Evolutionary conservation across 139 green algal genomes (phyloP).

Genomic region (Trebouxia sp.): DNA sequence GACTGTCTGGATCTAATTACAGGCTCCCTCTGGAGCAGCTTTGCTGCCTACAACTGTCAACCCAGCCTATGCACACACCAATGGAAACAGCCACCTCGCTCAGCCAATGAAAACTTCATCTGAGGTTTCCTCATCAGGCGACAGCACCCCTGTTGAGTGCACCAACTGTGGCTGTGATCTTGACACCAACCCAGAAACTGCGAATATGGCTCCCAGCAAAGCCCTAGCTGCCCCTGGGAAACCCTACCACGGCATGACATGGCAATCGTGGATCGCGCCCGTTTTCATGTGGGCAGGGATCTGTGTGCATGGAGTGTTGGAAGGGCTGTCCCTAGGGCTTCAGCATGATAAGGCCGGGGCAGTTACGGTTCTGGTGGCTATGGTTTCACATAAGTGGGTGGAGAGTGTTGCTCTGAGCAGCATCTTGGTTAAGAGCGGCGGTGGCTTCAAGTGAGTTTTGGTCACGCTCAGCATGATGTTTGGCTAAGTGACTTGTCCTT

Average conservation of each 20-base stretch:
- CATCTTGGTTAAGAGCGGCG: background rate
- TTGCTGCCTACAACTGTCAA: background rate
- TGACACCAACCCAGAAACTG: conserved; percentile 1
- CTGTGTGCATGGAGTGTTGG: conserved; percentile 23
- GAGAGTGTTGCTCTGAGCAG: conserved; percentile 29
- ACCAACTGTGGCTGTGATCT: conserved; percentile 22
- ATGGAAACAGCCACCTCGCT: background rate
- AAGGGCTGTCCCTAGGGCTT: conserved; percentile 13
- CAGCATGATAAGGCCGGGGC: conserved; percentile 23
- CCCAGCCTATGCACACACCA: background rate
- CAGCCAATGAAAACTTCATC: background rate
- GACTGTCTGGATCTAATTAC: no score
- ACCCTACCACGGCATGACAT: background rate
- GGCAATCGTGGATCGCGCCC: background rate
- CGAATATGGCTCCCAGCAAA: background rate
- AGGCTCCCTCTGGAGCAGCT: background rate
- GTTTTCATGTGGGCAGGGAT: conserved; percentile 14
- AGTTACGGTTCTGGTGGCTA: conserved; percentile 17
- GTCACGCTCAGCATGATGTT: background rate
- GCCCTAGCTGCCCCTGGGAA: background rate
- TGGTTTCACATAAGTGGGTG: conserved; percentile 35
- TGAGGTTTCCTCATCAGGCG: background rate
- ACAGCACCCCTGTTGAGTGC: background rate
- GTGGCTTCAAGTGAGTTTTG: conserved; percentile 7
- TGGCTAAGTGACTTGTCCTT: no score